phyloP scores from a whole-genome alignment of 257 asterid genomes.

The Lycium ferocissimum region DNA sequence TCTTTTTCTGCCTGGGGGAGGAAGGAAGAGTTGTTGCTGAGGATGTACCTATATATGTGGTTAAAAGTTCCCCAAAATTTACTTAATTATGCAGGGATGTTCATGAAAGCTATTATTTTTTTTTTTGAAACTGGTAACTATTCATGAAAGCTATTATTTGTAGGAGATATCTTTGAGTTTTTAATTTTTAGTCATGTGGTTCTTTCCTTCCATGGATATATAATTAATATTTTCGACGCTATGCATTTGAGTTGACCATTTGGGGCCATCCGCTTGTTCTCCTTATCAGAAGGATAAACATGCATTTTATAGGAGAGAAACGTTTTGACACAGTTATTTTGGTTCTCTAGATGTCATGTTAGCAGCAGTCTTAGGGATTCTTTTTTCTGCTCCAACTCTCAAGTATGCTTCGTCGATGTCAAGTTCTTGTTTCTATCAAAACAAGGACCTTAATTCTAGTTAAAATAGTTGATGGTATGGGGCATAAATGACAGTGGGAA shows the following conservation, averaged over 20 bases:
- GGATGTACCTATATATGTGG: background rate
- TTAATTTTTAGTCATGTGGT: background rate
- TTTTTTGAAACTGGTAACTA: too few species aligned
- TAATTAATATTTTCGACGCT: background rate
- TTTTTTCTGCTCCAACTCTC: background rate
- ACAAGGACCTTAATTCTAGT: background rate
- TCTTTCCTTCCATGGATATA: constrained; percentile 1
- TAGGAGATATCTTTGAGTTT: background rate
- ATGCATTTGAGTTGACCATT: constrained; percentile 10
- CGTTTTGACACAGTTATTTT: background rate
- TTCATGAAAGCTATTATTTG: constrained; percentile 6
- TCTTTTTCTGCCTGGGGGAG: constrained; percentile 17
- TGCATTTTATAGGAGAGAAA: constrained; percentile 6
- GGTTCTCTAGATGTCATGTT: background rate
- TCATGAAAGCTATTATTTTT: constrained; percentile 3
- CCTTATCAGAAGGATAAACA: constrained; percentile 19
- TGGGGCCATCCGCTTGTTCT: background rate
- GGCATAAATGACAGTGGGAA: background rate
- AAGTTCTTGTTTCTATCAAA: background rate
- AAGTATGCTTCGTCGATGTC: background rate
- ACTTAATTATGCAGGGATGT: constrained; percentile 1
- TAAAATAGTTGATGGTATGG: background rate
- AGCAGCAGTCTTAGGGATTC: background rate
- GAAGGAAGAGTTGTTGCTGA: constrained; percentile 10
- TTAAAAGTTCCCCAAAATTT: background rate